Evolutionary conservation across 2,329 filamentous ascomycete genomes (phyloP).

Genomic region (Penicillium occitanis): DNA sequence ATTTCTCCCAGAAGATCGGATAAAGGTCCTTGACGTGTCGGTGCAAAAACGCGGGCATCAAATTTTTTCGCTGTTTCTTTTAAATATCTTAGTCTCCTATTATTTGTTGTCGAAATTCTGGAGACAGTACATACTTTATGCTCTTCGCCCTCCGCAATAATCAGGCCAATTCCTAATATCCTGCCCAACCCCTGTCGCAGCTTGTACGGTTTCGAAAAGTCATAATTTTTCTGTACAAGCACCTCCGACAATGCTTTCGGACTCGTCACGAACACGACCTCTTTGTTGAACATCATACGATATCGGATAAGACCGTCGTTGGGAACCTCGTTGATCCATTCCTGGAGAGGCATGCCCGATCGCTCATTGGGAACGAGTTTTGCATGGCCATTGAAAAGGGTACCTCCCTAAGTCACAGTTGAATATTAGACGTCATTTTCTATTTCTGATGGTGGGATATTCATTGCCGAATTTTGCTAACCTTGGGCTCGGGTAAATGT

Average conservation of each 20-base stretch:
- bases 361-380: slow-evolving; percentile 14
- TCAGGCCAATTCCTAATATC: slow-evolving; percentile 34
- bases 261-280: slow-evolving; percentile 12
- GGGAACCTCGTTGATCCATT: slow-evolving; percentile 18
- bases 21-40: slow-evolving; percentile 76
- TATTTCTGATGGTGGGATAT: neutral
- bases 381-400: slow-evolving; percentile 10
- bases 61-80: slow-evolving; percentile 61
- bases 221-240: slow-evolving; percentile 11
- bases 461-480: neutral
- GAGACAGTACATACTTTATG: slow-evolving; percentile 57
- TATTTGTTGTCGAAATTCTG: neutral
- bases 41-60: slow-evolving; percentile 74
- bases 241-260: slow-evolving; percentile 17
- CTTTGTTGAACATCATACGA: slow-evolving; percentile 15
- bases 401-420: neutral
- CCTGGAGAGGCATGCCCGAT: slow-evolving; percentile 16
- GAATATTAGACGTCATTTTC: neutral
- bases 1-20: slow-evolving; percentile 73
- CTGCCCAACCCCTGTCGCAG: slow-evolving; percentile 8
- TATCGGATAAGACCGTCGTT: slow-evolving; percentile 15
- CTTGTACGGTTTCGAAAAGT: slow-evolving; percentile 16
- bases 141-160: slow-evolving; percentile 78
- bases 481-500: slow-evolving; percentile 9
- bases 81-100: neutral